Base-by-base conservation (phyloP, 2,329 filamentous ascomycete species). In the Penicillium sumatraense region DNA sequence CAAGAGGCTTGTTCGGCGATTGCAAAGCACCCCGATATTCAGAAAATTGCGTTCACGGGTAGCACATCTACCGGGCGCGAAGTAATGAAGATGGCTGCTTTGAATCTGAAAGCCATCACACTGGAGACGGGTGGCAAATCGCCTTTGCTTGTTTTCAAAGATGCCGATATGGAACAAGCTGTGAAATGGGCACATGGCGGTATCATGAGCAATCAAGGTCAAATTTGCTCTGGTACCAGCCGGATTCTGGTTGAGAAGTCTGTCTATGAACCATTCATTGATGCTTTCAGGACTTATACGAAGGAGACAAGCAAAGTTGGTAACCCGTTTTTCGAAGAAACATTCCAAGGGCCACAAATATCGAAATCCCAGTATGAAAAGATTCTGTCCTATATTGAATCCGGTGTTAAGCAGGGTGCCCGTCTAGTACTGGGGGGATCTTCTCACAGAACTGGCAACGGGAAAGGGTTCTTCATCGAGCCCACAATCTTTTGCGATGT, bases 281-380 rank as follows among this genome's bases (percentile, higher is more conserved):
- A 36, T 9, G 18, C 9, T 6, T 54, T 44, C 16, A 49, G 36
- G 14, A 11, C 24, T 3, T 14, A 18, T 13, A n/a, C 26, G 5
- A 24, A 42, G 21, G 21, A 36, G 8, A 26, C 35, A n/a, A 5
- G 18, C 8, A 44, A 26, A 5, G 18, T 54, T 8, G 51, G 45
- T 6, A 33, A 49, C 79, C 91, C 90, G 56, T 93, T 93, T 81
- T 77, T 83, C 65, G 72, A 83, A 61, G 83, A 89, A 59, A 93
- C 89, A 58, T 93, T 93, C 88, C 90, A 93, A 76, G 91, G 91
- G 40, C 91, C 91, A 20, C 90, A 93, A 77, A 88, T 95, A 67
- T 90, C 87, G 61, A 82, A 93, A 76, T 77, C 91, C 40, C 91
- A 96, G 77, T 93, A 88, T 68, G 90, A 95, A 79, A 87, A 90